phyloP scores from a whole-genome alignment of 2,329 filamentous ascomycete genomes.

The Moelleriella libera region DNA sequence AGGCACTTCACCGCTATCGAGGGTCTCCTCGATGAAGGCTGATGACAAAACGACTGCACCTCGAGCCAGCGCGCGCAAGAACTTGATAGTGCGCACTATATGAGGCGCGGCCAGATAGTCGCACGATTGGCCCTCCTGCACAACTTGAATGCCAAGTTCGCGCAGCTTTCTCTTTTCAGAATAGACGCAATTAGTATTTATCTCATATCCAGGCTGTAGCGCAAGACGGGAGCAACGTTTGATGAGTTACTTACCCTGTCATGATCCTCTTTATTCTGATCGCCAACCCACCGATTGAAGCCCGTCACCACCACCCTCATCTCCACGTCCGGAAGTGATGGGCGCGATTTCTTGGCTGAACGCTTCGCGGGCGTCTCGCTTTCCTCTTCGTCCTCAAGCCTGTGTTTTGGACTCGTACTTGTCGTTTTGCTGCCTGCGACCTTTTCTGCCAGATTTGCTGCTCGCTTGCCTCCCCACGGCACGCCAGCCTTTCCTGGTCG shows the following conservation, averaged over 20 bases:
- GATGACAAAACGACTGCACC: conserved; percentile 67
- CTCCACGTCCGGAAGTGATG: conserved; percentile 44
- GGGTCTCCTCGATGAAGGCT: conserved; percentile 62
- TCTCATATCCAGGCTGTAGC: neutral
- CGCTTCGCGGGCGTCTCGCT: conserved; percentile 32
- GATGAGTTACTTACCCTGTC: conserved; percentile 52
- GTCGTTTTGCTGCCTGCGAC: conserved; percentile 26
- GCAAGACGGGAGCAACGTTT: no score
- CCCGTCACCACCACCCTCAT: conserved; percentile 74
- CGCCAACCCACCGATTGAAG: conserved; percentile 67
- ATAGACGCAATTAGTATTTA: conserved; percentile 7
- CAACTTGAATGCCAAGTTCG: conserved; percentile 67
- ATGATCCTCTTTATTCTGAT: conserved; percentile 58
- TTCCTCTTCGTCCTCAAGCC: conserved; percentile 25
- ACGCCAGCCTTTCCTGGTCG: conserved; percentile 37
- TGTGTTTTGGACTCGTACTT: conserved; percentile 24
- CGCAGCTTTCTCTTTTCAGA: conserved; percentile 57
- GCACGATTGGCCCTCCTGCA: conserved; percentile 60
- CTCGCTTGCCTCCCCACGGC: conserved; percentile 49
- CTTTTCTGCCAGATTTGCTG: conserved; percentile 43
- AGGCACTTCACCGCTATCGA: conserved; percentile 54
- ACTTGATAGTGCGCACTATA: conserved; percentile 84
- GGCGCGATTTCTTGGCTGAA: conserved; percentile 48
- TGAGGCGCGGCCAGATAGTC: conserved; percentile 80
- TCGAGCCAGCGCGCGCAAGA: conserved; percentile 72